Evolutionary conservation across 2,329 filamentous ascomycete species (phyloP), one percentile per base, ranked within the genome.

Genomic region (Ophiostoma triangulosporum): DNA sequence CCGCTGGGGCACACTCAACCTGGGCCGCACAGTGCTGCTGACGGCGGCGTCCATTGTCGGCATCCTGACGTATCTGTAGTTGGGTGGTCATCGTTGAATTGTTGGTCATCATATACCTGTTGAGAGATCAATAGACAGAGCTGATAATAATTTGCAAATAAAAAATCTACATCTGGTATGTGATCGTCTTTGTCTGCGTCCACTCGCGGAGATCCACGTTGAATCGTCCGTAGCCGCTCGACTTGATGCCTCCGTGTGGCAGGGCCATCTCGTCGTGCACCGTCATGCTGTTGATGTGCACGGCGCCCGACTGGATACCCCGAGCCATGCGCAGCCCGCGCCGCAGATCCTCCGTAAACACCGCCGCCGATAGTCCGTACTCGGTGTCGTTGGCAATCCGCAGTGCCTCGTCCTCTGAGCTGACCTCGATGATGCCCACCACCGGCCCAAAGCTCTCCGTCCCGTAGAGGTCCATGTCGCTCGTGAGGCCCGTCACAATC

Each of bases 391-490:
- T 94, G 14, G 87, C 86, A 17, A 91, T 70, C 29, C 73, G 69
- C 24, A 93, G 66, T 0, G 86, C 87, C 59, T 89, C 83, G 31
- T 88, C 84, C 48, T 87, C 84, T 2, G 69, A 73, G n/a, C 80
- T 73, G 26, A 90, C 73, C 22, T 76, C 71, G 14, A 84, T 77
- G 20, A 93, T 62, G 15, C 80, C 81, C 1, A 89, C 84, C 0
- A 78, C 80, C 0, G 88, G 87, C 0, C 86, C 88, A 61, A 94
- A 94, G 1, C 79, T 84, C 67, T 94, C 88, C 1, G 76, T 81
- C 59, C 77, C 69, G 67, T 84, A 91, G 15, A 94, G 68, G 54
- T 87, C 81, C 87, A 91, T 93, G 0, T 77, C 75, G 57, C 77
- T 73, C 27, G 69, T 83, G 15, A 85, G 74, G 36, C 73, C 75